Evolutionary conservation across 805 yeast genomes (phyloP).

Genomic region (Kuraishia ogatae): DNA sequence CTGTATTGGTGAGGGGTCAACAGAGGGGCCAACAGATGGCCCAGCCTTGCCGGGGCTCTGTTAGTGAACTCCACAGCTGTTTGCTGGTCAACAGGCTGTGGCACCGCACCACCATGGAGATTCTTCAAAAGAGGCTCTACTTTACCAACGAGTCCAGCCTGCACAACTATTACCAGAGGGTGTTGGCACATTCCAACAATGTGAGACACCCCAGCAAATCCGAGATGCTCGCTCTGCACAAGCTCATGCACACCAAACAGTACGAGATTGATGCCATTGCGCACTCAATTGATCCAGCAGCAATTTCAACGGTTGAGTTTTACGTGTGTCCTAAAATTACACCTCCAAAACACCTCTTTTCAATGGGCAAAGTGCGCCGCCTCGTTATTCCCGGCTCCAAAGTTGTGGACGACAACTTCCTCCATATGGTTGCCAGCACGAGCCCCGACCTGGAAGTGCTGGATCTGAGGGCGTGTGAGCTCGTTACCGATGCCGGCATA

Average conservation of each 20-base stretch:
- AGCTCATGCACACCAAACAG: constrained; percentile 47
- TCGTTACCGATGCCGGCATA: constrained; percentile 67
- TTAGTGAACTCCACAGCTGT: constrained; percentile 40
- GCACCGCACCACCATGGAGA: constrained; percentile 43
- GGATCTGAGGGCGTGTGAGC: constrained; percentile 80
- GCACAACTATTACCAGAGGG: constrained; percentile 9
- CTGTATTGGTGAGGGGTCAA: not conserved
- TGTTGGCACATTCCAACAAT: too few species aligned
- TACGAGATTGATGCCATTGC: constrained; percentile 41
- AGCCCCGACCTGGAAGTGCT: constrained; percentile 56
- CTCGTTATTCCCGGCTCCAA: constrained; percentile 67
- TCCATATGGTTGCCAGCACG: constrained; percentile 39
- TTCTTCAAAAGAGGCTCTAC: constrained; percentile 45
- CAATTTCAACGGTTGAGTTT: constrained; percentile 63
- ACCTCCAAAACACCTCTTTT: constrained; percentile 44
- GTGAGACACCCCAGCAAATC: too few species aligned
- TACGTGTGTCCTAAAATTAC: constrained; percentile 70
- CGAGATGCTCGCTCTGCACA: constrained; percentile 53
- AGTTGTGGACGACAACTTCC: constrained; percentile 48
- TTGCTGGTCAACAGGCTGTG: constrained; percentile 63
- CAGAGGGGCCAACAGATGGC: too few species aligned
- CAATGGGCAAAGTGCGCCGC: constrained; percentile 30
- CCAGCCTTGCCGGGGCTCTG: too few species aligned
- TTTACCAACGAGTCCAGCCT: constrained; percentile 41
- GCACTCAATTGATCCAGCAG: constrained; percentile 30